Percentiles rank a stretch among this genome's conserved stretches.
Conservation (phyloP, 2,329 filamentous ascomycete genomes). For the Alternaria alternata region DNA sequence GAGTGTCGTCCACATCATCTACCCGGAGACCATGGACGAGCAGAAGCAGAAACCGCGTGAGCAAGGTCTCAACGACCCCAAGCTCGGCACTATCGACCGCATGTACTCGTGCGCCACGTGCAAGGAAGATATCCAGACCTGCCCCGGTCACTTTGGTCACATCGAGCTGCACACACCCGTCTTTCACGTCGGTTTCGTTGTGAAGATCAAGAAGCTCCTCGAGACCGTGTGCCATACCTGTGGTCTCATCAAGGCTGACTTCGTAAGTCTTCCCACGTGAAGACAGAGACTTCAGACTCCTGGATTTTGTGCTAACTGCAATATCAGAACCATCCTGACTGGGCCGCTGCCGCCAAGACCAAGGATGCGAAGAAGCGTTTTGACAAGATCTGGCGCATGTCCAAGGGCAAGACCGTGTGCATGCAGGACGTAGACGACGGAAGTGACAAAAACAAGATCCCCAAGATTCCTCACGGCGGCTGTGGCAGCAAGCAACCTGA, state of each 20-base stretch:
- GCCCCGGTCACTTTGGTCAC: slow-evolving; percentile 97
- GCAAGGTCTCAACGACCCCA: slow-evolving; percentile 92
- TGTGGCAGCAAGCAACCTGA: slow-evolving; percentile 92
- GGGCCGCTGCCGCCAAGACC: slow-evolving; percentile 79
- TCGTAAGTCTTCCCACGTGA: slow-evolving; percentile 81
- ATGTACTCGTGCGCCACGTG: slow-evolving; percentile 97
- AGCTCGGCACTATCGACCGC: slow-evolving; percentile 94
- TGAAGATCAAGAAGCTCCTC: slow-evolving; percentile 98
- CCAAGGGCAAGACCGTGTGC: slow-evolving; percentile 86
- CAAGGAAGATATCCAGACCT: slow-evolving; percentile 93
- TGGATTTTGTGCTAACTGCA: slow-evolving; percentile 65
- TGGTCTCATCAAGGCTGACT: slow-evolving; percentile 95
- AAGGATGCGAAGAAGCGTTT: slow-evolving; percentile 96
- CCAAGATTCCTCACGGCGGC: slow-evolving; percentile 73
- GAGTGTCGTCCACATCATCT: slow-evolving; percentile 95
- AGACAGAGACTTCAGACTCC: slow-evolving; percentile 58
- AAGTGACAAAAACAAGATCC: slow-evolving; percentile 57
- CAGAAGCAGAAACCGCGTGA: slow-evolving; percentile 88
- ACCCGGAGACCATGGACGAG: slow-evolving; percentile 99
- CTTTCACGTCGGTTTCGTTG: slow-evolving; percentile 93
- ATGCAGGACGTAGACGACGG: slow-evolving; percentile 76
- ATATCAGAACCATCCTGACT: slow-evolving; percentile 75
- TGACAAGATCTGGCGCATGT: slow-evolving; percentile 88
- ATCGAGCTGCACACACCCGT: slow-evolving; percentile 97
- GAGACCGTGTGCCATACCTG: slow-evolving; percentile 99